Evolutionary conservation across 306 rosid species (phyloP).

Genomic region (cucumber (Cucumis sativus)): Cucumber_9930_V3 NC_026660.2:16748501-16749000

Average conservation of each 20-base stretch:
- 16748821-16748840: neutral
- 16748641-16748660: neutral
- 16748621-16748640: neutral
- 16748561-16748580: neutral
- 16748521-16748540: slow-evolving; percentile 64
- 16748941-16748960: neutral
- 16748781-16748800: neutral
- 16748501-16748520: slow-evolving; percentile 69
- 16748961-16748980: neutral
- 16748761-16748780: neutral
- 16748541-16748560: slow-evolving; percentile 53
- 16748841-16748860: neutral
- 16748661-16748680: neutral
- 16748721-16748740: neutral
- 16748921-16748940: neutral
- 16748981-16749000: neutral
- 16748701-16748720: neutral
- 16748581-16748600: neutral
- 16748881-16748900: neutral
- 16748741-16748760: neutral
- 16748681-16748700: neutral
- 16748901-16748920: too few relatives aligned
- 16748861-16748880: neutral
- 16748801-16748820: neutral
- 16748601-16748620: neutral